phyloP scores from a whole-genome alignment of 345 rosid species.

The Viola odorata region DNA sequence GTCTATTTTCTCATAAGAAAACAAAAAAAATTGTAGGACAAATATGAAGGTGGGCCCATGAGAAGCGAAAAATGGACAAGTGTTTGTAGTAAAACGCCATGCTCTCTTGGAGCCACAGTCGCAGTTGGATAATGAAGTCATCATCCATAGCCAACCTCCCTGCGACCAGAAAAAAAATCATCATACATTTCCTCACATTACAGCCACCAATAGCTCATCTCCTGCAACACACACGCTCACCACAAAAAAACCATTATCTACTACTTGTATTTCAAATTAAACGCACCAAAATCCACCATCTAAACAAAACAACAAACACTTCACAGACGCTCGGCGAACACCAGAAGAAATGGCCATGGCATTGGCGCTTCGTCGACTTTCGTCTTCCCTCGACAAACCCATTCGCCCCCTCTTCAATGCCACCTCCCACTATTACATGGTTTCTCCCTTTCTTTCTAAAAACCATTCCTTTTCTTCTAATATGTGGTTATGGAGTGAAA shows the following conservation, averaged over 20 bases:
- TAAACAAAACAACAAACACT: background rate
- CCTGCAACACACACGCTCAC: background rate
- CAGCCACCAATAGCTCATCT: slow-evolving; percentile 1
- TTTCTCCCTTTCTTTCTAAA: slow-evolving; percentile 12
- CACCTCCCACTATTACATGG: slow-evolving; percentile 61
- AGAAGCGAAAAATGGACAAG: too few species aligned
- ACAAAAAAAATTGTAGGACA: too few species aligned
- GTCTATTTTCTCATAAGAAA: too few species aligned
- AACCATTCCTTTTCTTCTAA: background rate
- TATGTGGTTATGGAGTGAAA: background rate
- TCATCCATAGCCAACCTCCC: too few species aligned
- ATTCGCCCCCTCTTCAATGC: slow-evolving; percentile 69
- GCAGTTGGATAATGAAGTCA: too few species aligned
- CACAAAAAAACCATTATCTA: background rate
- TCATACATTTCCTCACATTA: background rate
- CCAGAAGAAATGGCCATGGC: slow-evolving; percentile 59
- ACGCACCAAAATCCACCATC: background rate
- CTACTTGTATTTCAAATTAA: background rate
- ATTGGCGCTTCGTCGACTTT: slow-evolving; percentile 90
- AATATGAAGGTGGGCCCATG: too few species aligned
- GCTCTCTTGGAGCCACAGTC: too few species aligned
- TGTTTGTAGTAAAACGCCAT: too few species aligned
- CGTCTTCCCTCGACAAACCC: slow-evolving; percentile 73
- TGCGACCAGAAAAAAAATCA: too few species aligned
- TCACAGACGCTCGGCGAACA: slow-evolving; percentile 30